Evolutionary conservation across 805 yeast genomes (phyloP).

Genomic region (Starmerella roubikii): DNA sequence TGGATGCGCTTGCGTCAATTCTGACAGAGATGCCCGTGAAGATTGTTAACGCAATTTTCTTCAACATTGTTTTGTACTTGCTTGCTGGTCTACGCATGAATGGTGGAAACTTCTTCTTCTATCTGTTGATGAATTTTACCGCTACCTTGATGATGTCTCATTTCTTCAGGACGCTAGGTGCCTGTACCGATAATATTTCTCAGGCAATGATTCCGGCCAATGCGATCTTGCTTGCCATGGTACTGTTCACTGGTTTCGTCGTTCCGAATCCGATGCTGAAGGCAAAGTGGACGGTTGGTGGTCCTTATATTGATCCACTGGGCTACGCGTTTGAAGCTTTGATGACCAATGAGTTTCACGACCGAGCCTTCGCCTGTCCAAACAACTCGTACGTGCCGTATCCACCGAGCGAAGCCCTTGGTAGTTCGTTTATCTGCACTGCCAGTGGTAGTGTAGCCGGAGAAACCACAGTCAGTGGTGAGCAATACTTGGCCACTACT

Average conservation of each 20-base stretch:
- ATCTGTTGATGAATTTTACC: slow-evolving; percentile 33
- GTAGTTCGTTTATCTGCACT: slow-evolving; percentile 48
- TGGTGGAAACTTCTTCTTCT: slow-evolving; percentile 44
- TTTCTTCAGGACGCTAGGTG: slow-evolving; percentile 42
- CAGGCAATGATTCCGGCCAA: slow-evolving; percentile 52
- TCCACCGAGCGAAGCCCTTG: slow-evolving; percentile 27
- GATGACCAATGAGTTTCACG: slow-evolving; percentile 52
- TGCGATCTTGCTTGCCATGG: slow-evolving; percentile 35
- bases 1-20: slow-evolving; percentile 53
- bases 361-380: slow-evolving; percentile 40
- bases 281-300: slow-evolving; percentile 56
- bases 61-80: slow-evolving; percentile 42
- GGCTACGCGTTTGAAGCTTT: slow-evolving; percentile 49
- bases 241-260: slow-evolving; percentile 50
- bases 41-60: slow-evolving; percentile 32
- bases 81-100: slow-evolving; percentile 37
- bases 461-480: slow-evolving; percentile 40
- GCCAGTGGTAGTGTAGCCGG: slow-evolving; percentile 52
- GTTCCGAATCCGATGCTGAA: slow-evolving; percentile 48
- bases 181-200: slow-evolving; percentile 36
- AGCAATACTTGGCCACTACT: slow-evolving; percentile 36
- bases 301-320: slow-evolving; percentile 44
- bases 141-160: slow-evolving; percentile 37
- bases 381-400: slow-evolving; percentile 36
- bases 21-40: slow-evolving; percentile 54